These are phyloP conservation scores for Geranium incanum DNA, from an alignment of 441 rosid species.

Conservation along the genomic window DNA sequence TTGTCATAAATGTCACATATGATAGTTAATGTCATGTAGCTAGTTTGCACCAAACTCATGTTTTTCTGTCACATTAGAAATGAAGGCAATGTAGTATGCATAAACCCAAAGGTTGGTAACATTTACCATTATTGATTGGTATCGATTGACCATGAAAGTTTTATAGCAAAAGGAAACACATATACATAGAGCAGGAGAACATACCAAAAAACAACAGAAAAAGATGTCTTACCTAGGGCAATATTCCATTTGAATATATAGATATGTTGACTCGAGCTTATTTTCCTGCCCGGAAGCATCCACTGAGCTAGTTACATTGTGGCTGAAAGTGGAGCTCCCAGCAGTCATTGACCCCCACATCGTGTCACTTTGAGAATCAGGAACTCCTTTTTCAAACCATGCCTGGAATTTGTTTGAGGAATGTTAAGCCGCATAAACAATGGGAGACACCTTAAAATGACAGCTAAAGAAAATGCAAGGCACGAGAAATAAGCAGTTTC, in stretches of 20 bases:
- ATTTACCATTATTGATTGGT: neutral
- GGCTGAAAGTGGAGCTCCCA: slow-evolving; percentile 58
- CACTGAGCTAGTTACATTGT: slow-evolving; percentile 43
- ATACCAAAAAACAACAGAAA: slow-evolving; percentile 9
- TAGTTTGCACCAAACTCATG: neutral
- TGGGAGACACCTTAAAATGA: slow-evolving; percentile 8
- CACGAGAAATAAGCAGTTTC: neutral
- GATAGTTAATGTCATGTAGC: neutral
- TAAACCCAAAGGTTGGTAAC: neutral
- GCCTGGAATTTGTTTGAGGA: slow-evolving; percentile 57
- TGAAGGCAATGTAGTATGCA: neutral
- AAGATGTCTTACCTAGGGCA: slow-evolving; percentile 71
- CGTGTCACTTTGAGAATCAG: slow-evolving; percentile 53
- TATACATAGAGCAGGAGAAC: neutral
- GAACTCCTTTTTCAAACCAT: slow-evolving; percentile 90
- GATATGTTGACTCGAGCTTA: slow-evolving; percentile 71
- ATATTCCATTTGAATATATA: slow-evolving; percentile 95
- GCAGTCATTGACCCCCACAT: slow-evolving; percentile 73
- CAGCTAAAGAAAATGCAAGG: neutral
- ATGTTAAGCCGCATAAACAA: slow-evolving; percentile 22
- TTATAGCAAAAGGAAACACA: neutral
- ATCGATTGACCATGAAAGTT: neutral
- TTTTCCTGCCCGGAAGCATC: slow-evolving; percentile 56
- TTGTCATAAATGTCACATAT: neutral
- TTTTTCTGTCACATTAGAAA: neutral